Evolutionary conservation across 2,329 filamentous ascomycete species (phyloP), one percentile per base, ranked within the genome.

Genomic region (Penicillium oxalicum): DNA sequence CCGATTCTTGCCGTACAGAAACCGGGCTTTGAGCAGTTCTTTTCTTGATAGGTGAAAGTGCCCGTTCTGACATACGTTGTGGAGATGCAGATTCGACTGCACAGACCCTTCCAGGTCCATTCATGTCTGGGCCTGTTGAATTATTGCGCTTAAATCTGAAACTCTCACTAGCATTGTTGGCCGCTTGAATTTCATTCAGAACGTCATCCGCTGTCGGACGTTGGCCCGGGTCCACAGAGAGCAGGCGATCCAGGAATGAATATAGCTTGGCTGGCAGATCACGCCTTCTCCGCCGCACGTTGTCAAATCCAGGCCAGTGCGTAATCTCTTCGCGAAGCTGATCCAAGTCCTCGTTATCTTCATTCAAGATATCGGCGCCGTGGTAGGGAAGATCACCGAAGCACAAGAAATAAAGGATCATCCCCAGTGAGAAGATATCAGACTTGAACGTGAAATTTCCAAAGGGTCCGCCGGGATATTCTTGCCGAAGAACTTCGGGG

Each of bases 321-420:
- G 83, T 82, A 48, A 98, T 97, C 67, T 98, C 93, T 3, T 78
- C 85, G 37, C 91, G 82, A 28, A 98, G 77, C 56, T 84, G 76
- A 58, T 96, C 90, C 4, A 96, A 77, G 56, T 97, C 90, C 65
- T 98, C 93, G 47, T 89, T 83, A 63, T 97, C 91, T 67, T 97
- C 91, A 51, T 95, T 82, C 24, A 94, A 77, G 3, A 85, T 78
- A 63, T 97, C 91, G 45, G 91, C 88, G 58, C 86, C 87, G 25
- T 73, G 77, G 64, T 97, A 98, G 0, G 93, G 93, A 9, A 98
- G 77, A 40, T 85, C 80, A 1, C 86, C 88, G 65, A 98, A 98
- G 66, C 93, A 98, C 77, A 98, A 86, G 64, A 98, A 98, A 68
- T 97, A 95, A 3, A 98, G 78, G 48, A 97, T 97, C 91, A 98